Evolutionary conservation across 1,139 yeast genomes (phyloP).

Genomic region (Diutina siamensis): DNA sequence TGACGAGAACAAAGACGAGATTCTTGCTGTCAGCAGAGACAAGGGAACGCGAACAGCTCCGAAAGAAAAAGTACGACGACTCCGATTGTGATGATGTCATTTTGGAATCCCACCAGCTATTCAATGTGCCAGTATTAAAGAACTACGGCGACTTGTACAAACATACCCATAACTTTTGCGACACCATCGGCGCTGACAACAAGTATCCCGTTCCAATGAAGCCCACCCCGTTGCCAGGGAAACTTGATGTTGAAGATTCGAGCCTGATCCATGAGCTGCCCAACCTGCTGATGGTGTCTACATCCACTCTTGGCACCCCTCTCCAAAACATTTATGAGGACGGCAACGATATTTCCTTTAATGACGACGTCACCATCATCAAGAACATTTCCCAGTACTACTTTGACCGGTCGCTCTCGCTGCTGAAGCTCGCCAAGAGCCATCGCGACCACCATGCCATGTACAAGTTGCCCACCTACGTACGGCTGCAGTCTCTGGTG

Average conservation of each 20-base stretch:
- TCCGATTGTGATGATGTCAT: conserved; percentile 34
- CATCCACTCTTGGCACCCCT: background rate
- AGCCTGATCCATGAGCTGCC: background rate
- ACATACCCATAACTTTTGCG: conserved; percentile 6
- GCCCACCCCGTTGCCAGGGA: background rate
- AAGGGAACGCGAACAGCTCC: conserved; percentile 26
- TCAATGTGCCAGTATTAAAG: conserved; percentile 34
- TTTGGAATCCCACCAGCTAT: conserved; percentile 26
- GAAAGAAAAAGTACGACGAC: conserved; percentile 34
- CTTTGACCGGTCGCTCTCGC: conserved; percentile 25
- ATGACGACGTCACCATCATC: conserved; percentile 25
- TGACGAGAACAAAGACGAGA: conserved; percentile 25
- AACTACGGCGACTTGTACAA: conserved; percentile 25
- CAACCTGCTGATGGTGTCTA: conserved; percentile 2
- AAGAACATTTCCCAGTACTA: conserved; percentile 28
- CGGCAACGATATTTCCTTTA: conserved; percentile 7
- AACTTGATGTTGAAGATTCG: background rate
- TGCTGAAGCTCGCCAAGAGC: conserved; percentile 20
- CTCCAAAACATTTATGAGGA: background rate
- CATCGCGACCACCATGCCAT: conserved; percentile 24
- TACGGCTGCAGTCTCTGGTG: conserved; percentile 31
- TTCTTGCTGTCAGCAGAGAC: conserved; percentile 26
- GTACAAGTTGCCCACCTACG: conserved; percentile 28
- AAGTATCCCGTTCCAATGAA: conserved; percentile 2
- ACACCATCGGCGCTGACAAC: background rate